phyloP scores from a whole-genome alignment of 192 early-diverging fungal species.

The Backusella tarrabulga region DNA sequence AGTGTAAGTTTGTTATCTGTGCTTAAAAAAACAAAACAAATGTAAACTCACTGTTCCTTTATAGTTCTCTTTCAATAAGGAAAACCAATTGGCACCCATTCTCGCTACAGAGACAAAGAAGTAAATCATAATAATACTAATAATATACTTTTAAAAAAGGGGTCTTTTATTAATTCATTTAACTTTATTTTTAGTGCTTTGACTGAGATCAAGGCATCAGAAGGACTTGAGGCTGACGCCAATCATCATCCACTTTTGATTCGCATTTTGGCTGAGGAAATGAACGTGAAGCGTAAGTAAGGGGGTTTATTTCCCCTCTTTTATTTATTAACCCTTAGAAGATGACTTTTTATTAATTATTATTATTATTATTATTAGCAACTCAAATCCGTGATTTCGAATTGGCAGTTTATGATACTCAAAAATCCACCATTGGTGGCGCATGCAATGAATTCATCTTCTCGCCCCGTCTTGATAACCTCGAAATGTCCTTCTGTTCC shows the following conservation, averaged over 20 bases:
- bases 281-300: slow-evolving; percentile 57
- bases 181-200: slow-evolving; percentile 18
- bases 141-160: neutral
- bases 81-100: slow-evolving; percentile 89
- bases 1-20: slow-evolving; percentile 35
- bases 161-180: neutral
- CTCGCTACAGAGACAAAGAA: slow-evolving; percentile 70
- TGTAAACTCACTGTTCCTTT: neutral
- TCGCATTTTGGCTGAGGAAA: slow-evolving; percentile 71
- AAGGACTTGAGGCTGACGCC: slow-evolving; percentile 32
- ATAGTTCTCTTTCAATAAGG: slow-evolving; percentile 92
- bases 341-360: neutral
- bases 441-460: slow-evolving; percentile 92
- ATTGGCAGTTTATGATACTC: slow-evolving; percentile 95
- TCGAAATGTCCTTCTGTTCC: slow-evolving; percentile 94
- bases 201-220: slow-evolving; percentile 9
- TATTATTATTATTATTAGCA: slow-evolving; percentile 33
- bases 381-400: slow-evolving; percentile 93
- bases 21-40: neutral
- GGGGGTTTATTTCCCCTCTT: neutral
- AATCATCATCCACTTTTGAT: slow-evolving; percentile 87
- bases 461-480: slow-evolving; percentile 92
- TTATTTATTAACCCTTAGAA: neutral
- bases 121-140: slow-evolving; percentile 22
- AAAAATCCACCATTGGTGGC: slow-evolving; percentile 84